Conservation (phyloP, 805 yeast species). For the Teunomyces lycoperdinae region DNA sequence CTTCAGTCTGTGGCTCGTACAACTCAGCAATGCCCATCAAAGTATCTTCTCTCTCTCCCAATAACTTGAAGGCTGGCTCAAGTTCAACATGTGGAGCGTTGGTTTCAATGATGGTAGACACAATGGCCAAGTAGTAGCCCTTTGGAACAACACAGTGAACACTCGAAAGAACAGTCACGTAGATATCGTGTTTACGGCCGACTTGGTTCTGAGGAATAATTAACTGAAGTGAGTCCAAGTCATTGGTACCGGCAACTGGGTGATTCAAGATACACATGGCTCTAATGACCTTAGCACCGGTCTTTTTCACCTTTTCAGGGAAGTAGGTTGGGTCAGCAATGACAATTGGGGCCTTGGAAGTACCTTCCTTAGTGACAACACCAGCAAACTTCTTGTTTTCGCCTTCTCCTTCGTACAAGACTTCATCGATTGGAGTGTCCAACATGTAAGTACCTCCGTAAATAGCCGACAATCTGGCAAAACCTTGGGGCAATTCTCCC, state of each 20-base stretch:
- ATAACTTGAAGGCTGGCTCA: conserved; percentile 88
- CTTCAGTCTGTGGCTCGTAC: conserved; percentile 84
- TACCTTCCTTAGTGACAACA: conserved; percentile 87
- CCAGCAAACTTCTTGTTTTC: conserved; percentile 71
- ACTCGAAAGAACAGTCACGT: conserved; percentile 84
- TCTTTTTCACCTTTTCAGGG: conserved; percentile 73
- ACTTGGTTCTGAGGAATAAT: conserved; percentile 97
- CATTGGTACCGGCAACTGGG: conserved; percentile 77
- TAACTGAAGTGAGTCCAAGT: conserved; percentile 87
- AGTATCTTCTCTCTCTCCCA: conserved; percentile 77
- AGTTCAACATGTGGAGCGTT: conserved; percentile 88
- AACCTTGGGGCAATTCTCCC: conserved; percentile 99
- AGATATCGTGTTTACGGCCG: conserved; percentile 88
- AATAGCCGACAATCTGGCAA: conserved; percentile 93
- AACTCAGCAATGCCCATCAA: conserved; percentile 93
- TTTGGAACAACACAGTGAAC: conserved; percentile 88
- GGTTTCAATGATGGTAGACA: conserved; percentile 92
- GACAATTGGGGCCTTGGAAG: conserved; percentile 86
- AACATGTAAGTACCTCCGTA: conserved; percentile 99
- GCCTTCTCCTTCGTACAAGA: conserved; percentile 67
- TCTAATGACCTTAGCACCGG: conserved; percentile 73
- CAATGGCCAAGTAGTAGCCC: conserved; percentile 88
- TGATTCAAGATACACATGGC: conserved; percentile 89
- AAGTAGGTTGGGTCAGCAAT: conserved; percentile 98
- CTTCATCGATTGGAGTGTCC: conserved; percentile 92